Evolutionary conservation across 78 protist species (phyloP).

Genomic region (Emiliania huxleyi): DNA sequence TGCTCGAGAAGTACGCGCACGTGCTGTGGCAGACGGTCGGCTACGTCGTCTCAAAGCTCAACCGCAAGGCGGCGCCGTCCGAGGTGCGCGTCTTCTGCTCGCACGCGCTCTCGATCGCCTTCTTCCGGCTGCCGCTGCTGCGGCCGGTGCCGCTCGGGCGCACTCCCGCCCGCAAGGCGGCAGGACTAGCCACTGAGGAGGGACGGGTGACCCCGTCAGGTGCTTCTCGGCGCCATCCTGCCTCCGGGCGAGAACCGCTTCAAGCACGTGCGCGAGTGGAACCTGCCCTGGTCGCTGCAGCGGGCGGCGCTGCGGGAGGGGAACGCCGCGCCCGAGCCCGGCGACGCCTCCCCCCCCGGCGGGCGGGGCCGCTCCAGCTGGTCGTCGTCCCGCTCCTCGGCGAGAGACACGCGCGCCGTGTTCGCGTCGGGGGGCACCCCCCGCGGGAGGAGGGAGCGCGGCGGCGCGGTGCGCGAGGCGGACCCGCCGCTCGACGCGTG

Average conservation of each 20-base stretch:
- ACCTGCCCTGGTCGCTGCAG: constrained; percentile 2
- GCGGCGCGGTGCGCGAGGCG: background rate
- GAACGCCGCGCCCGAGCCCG: background rate
- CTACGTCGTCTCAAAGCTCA: background rate
- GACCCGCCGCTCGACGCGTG: background rate
- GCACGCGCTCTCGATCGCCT: background rate
- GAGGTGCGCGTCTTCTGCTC: constrained; percentile 9
- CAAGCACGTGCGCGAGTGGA: constrained; percentile 11
- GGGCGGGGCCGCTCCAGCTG: no score
- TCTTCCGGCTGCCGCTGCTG: background rate
- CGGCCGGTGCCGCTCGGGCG: no score
- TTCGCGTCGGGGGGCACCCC: background rate
- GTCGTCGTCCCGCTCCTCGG: no score
- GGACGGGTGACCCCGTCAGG: no score
- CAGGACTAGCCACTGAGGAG: no score
- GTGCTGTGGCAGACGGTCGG: background rate
- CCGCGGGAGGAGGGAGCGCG: no score
- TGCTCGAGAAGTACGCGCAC: background rate
- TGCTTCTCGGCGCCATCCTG: background rate
- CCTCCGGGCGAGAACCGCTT: background rate
- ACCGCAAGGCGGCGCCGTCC: background rate
- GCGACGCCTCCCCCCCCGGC: background rate
- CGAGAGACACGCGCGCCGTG: background rate
- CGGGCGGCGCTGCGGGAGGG: background rate
- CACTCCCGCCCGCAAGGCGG: no score